Conservation (phyloP, 805 yeast species). For the Cyberlindnera maclurae region DNA sequence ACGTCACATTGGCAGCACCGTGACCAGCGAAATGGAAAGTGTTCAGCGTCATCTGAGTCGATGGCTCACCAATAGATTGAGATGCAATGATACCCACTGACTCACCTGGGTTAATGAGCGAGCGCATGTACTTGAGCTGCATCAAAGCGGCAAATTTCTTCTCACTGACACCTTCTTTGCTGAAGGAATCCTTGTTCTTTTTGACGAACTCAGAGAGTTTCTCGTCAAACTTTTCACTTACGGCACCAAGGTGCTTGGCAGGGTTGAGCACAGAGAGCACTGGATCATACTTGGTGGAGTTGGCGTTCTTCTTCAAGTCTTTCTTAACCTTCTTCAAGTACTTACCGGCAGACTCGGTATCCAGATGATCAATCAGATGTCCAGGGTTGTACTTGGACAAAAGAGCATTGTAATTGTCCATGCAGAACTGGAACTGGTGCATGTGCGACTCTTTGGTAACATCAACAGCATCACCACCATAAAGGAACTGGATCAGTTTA, state of each 20-base stretch:
- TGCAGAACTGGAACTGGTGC: slow-evolving; percentile 89
- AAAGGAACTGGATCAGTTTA: slow-evolving; percentile 83
- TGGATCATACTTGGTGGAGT: slow-evolving; percentile 77
- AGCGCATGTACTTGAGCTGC: slow-evolving; percentile 98
- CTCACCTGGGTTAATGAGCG: slow-evolving; percentile 93
- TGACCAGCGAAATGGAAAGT: slow-evolving; percentile 99
- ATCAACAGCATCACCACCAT: slow-evolving; percentile 97
- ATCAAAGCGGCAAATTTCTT: slow-evolving; percentile 91
- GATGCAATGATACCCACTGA: slow-evolving; percentile 98
- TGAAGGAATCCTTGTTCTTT: slow-evolving; percentile 47
- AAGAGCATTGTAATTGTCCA: slow-evolving; percentile 82
- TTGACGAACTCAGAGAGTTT: slow-evolving; percentile 67
- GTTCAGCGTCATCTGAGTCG: slow-evolving; percentile 97
- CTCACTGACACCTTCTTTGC: slow-evolving; percentile 45
- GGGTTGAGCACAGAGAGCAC: slow-evolving; percentile 83
- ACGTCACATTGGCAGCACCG: slow-evolving; percentile 99
- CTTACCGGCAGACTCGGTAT: slow-evolving; percentile 72
- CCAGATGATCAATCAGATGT: slow-evolving; percentile 61
- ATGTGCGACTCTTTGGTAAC: slow-evolving; percentile 91
- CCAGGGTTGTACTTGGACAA: slow-evolving; percentile 83
- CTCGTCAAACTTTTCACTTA: slow-evolving; percentile 81
- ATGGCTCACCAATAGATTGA: slow-evolving; percentile 98
- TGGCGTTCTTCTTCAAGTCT: slow-evolving; percentile 54
- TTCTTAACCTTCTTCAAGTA: slow-evolving; percentile 82
- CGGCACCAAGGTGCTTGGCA: slow-evolving; percentile 84